Evolutionary conservation across 2,329 filamentous ascomycete species (phyloP), one percentile per base, ranked within the genome.

Genomic region (Zymoseptoria ardabiliae): DNA sequence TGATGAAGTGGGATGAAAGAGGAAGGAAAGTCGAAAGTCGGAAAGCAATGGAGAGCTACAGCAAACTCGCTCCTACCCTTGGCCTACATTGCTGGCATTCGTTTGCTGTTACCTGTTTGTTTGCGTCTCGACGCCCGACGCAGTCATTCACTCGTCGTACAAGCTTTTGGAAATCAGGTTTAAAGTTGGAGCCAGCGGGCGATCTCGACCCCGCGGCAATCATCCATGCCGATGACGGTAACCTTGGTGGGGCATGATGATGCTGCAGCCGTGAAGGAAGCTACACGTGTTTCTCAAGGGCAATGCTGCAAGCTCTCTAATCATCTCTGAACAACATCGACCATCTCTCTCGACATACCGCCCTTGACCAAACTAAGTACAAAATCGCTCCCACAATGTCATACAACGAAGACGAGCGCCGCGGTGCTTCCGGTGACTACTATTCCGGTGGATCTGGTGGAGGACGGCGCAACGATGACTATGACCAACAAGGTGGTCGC

Each of bases 331-430:
- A 28, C 7, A 28, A 17, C 10, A 41, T 1, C 11, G 35, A 10
- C 35, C 35, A 45, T 17, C 17, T 45, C 35, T n/a, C 35, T 17
- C 17, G 13, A 17, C 13, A 45, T 3, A 5, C 35, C 35, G n/a
- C n/a, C 35, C 35, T 45, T 6, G 35, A 45, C 35, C 35, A 7
- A 45, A 45, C 11, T 13, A 45, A 17, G 13, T 13, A 45, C 35
- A n/a, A 17, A 13, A 17, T 13, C 35, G 28, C 28, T 17, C 52
- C 50, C 45, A 63, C 45, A 6, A 70, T 70, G 67, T 69, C 68
- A 54, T 70, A 68, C 59, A 64, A 64, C 60, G 65, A 65, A 56
- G 65, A 62, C 19, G 63, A 58, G 20, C 53, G 59, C 50, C 53
- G 63, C 48, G 60, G 35, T 7, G 55, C 45, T 50, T 56, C 55